These are phyloP conservation scores for Hyphopichia homilentoma DNA, from an alignment of 805 yeast species.

Conservation along the genomic window DNA sequence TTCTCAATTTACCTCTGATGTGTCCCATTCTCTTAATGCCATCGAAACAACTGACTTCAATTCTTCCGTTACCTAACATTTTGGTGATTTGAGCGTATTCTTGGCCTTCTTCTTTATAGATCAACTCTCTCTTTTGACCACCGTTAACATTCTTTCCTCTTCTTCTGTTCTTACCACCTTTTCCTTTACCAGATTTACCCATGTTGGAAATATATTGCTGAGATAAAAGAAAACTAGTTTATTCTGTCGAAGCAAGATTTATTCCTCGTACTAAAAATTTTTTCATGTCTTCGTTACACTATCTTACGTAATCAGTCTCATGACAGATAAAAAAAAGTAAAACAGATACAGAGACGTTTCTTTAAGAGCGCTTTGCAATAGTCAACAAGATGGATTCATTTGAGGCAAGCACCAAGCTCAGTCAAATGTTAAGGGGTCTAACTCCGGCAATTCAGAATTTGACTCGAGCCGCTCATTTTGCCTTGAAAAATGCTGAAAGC, in stretches of 20 bases:
- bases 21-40: slow-evolving; percentile 93
- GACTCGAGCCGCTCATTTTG: slow-evolving; percentile 50
- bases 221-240: too few relatives aligned
- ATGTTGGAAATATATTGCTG: slow-evolving; percentile 35
- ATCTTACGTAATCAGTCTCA: too few relatives aligned
- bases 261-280: too few relatives aligned
- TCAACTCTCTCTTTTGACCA: slow-evolving; percentile 90
- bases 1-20: slow-evolving; percentile 97
- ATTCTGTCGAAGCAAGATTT: too few relatives aligned
- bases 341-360: too few relatives aligned
- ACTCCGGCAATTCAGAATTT: slow-evolving; percentile 60
- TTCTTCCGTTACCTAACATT: slow-evolving; percentile 98
- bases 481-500: slow-evolving; percentile 53
- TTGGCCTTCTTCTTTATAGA: slow-evolving; percentile 92
- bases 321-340: too few relatives aligned
- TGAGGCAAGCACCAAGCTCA: slow-evolving; percentile 76
- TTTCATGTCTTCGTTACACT: too few relatives aligned
- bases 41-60: slow-evolving; percentile 93
- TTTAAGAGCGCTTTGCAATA: too few relatives aligned
- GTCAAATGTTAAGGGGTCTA: slow-evolving; percentile 59
- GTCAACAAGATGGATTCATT: slow-evolving; percentile 80
- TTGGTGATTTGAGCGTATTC: slow-evolving; percentile 97
- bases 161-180: slow-evolving; percentile 93
- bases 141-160: slow-evolving; percentile 96
- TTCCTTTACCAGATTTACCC: slow-evolving; percentile 76